Percentiles rank a stretch among this genome's conserved stretches.
These are phyloP conservation scores for Geotrichum citri-aurantii DNA, from an alignment of 1,139 yeast genomes.

Conservation along the genomic window DNA sequence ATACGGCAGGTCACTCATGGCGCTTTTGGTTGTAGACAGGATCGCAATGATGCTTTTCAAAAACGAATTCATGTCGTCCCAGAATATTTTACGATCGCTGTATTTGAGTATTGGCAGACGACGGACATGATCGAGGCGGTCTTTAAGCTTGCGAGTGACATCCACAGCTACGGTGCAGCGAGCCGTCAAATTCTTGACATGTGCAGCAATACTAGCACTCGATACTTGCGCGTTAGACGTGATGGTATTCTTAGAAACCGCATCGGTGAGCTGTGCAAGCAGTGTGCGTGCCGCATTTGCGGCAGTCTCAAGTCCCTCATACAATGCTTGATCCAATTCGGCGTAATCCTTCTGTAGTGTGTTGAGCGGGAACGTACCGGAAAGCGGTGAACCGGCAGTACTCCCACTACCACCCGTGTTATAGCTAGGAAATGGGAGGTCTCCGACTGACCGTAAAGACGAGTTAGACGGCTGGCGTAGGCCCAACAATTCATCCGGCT, in stretches of 20 bases:
- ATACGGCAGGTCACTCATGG: conserved; percentile 75
- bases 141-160: conserved; percentile 60
- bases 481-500: background rate
- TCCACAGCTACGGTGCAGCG: conserved; percentile 82
- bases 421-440: conserved; percentile 1
- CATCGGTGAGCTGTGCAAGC: conserved; percentile 68
- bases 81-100: conserved; percentile 60
- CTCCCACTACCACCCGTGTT: background rate
- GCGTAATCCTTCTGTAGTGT: conserved; percentile 20
- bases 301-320: conserved; percentile 67
- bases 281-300: conserved; percentile 75
- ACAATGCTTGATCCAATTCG: conserved; percentile 71
- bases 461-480: conserved; percentile 4
- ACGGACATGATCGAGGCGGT: conserved; percentile 41
- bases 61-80: conserved; percentile 83
- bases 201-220: conserved; percentile 44
- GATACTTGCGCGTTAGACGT: conserved; percentile 33
- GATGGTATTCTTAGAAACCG: conserved; percentile 66
- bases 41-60: conserved; percentile 79
- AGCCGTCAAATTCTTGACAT: conserved; percentile 69
- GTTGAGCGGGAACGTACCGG: conserved; percentile 2
- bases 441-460: background rate
- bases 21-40: conserved; percentile 72
- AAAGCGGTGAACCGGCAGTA: conserved; percentile 3
- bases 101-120: conserved; percentile 25